Conservation (phyloP, 75 land plant genomes). For the Sequoiadendron giganteum region DNA sequence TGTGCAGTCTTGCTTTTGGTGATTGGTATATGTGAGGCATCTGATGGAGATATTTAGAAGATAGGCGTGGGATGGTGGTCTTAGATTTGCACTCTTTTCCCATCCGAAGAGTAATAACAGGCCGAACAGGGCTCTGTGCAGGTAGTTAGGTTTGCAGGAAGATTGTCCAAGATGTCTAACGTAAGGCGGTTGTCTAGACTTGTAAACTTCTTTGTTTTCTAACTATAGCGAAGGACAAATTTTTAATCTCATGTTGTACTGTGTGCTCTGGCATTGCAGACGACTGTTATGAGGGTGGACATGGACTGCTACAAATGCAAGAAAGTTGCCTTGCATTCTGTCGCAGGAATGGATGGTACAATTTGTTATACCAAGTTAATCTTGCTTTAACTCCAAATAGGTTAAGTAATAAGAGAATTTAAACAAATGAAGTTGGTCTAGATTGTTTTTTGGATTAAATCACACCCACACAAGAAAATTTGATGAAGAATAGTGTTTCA, state of each 20-base stretch:
- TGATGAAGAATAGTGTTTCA: too few relatives aligned
- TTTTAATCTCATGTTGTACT: not conserved
- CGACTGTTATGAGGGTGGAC: not conserved
- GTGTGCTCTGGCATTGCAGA: not conserved
- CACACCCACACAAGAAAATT: too few relatives aligned
- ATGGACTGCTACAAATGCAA: conserved; percentile 7
- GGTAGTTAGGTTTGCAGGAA: not conserved
- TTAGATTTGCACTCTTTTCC: not conserved
- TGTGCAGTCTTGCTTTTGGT: not conserved
- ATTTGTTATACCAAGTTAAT: not conserved
- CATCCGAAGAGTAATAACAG: not conserved
- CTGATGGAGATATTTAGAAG: not conserved
- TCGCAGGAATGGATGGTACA: not conserved
- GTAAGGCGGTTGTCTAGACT: not conserved
- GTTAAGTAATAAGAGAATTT: not conserved
- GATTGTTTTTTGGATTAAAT: too few relatives aligned
- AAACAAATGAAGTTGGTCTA: too few relatives aligned
- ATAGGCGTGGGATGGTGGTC: not conserved
- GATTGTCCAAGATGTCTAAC: not conserved
- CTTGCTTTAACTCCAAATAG: too few relatives aligned
- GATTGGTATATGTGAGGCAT: not conserved
- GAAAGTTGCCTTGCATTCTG: conserved; percentile 9
- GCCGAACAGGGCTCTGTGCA: not conserved
- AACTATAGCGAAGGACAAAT: not conserved
- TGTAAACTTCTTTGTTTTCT: not conserved